Percentiles rank a stretch among this genome's conserved stretches.
Evolutionary conservation across 2,329 filamentous ascomycete genomes (phyloP).

Genomic region (Calycina marina): DNA sequence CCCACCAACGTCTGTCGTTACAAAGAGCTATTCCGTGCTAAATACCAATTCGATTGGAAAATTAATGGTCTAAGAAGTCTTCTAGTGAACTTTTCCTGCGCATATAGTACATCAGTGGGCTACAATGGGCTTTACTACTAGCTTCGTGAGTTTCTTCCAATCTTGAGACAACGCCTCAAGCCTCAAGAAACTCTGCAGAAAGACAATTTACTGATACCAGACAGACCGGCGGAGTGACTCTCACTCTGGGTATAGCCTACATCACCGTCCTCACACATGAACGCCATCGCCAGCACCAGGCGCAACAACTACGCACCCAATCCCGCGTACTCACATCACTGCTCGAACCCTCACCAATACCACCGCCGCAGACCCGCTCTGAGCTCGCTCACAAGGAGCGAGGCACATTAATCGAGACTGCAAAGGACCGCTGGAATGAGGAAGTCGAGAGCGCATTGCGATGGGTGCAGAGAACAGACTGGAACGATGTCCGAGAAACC

Average conservation of each 20-base stretch:
- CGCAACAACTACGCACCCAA: slow-evolving; percentile 40
- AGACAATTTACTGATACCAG: not conserved
- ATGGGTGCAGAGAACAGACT: slow-evolving; percentile 52
- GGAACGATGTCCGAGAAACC: slow-evolving; percentile 44
- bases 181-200: too few species aligned
- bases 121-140: slow-evolving; percentile 57
- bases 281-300: slow-evolving; percentile 47
- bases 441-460: slow-evolving; percentile 54
- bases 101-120: too few species aligned
- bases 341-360: slow-evolving; percentile 32
- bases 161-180: too few species aligned
- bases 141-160: slow-evolving; percentile 47
- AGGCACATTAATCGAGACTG: slow-evolving; percentile 44
- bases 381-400: slow-evolving; percentile 36
- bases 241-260: slow-evolving; percentile 62
- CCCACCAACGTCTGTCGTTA: too few species aligned
- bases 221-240: slow-evolving; percentile 60
- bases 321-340: slow-evolving; percentile 37
- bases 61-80: too few species aligned
- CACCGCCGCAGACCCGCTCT: slow-evolving; percentile 34
- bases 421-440: slow-evolving; percentile 67
- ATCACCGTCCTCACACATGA: slow-evolving; percentile 57
- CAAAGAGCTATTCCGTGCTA: too few species aligned
- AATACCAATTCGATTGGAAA: too few species aligned
- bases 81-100: too few species aligned